Conservation (phyloP, 1,284 basidiomycete species). For the Puccinia sorghi region DNA sequence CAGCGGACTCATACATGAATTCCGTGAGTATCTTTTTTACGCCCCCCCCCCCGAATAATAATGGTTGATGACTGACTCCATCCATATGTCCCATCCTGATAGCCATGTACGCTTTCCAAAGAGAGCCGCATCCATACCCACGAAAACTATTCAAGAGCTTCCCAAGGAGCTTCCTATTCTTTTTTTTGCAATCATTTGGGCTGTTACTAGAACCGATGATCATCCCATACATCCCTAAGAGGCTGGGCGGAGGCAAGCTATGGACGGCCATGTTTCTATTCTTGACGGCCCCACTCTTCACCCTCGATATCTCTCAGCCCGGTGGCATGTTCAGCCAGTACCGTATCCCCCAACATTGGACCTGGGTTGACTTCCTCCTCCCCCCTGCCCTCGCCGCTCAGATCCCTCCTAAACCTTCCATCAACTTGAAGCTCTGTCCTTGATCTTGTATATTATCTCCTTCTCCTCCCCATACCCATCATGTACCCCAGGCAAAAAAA, state of each 20-base stretch:
- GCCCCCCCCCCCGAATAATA: neutral
- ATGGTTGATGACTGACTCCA: neutral
- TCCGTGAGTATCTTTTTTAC: constrained; percentile 5
- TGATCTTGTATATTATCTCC: too few species aligned
- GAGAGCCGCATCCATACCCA: constrained; percentile 15
- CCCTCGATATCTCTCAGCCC: constrained; percentile 8
- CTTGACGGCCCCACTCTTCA: constrained; percentile 26
- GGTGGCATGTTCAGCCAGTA: neutral
- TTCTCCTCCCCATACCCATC: too few species aligned
- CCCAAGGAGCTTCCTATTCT: constrained; percentile 27
- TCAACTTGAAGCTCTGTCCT: neutral
- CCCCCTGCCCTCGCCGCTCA: neutral
- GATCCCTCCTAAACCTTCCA: neutral
- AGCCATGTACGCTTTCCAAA: constrained; percentile 6
- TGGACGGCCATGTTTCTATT: constrained; percentile 18
- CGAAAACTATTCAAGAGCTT: constrained; percentile 16
- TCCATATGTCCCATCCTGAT: neutral
- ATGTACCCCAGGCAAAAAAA: too few species aligned
- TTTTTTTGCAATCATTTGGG: constrained; percentile 30
- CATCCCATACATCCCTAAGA: constrained; percentile 29
- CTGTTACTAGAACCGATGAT: constrained; percentile 33
- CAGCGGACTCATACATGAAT: constrained; percentile 37
- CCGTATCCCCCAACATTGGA: neutral
- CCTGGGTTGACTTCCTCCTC: neutral
- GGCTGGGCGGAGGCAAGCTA: constrained; percentile 10